phyloP scores from a whole-genome alignment of 805 yeast genomes.

The Nakazawaea ambrosiae region DNA sequence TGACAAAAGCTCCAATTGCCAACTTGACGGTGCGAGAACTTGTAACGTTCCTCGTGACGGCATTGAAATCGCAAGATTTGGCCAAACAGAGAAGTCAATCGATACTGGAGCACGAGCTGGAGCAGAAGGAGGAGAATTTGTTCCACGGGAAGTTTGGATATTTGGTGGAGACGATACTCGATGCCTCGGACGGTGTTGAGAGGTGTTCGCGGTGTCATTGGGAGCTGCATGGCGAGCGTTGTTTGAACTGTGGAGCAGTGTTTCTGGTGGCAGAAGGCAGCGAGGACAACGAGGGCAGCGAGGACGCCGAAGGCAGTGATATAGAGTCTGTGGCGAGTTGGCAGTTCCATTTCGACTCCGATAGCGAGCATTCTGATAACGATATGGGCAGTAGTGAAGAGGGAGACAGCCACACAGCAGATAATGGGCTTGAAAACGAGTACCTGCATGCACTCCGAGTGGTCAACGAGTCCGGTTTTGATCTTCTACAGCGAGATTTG shows the following conservation, averaged over 20 bases:
- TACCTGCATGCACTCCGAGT: too few relatives aligned
- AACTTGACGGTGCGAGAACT: conserved; percentile 47
- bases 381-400: too few relatives aligned
- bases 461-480: too few relatives aligned
- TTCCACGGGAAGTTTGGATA: conserved; percentile 45
- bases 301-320: too few relatives aligned
- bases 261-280: conserved; percentile 21
- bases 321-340: too few relatives aligned
- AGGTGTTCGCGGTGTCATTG: conserved; percentile 74
- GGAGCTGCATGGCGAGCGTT: conserved; percentile 65
- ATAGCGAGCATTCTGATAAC: too few relatives aligned
- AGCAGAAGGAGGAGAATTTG: conserved; percentile 27
- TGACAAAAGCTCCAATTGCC: conserved; percentile 42
- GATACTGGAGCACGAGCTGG: conserved; percentile 30
- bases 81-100: conserved; percentile 17
- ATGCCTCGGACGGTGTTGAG: conserved; percentile 63
- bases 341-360: too few relatives aligned
- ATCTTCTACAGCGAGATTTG: too few relatives aligned
- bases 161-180: conserved; percentile 45
- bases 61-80: conserved; percentile 11
- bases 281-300: conserved; percentile 10
- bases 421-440: too few relatives aligned
- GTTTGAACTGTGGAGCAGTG: conserved; percentile 61
- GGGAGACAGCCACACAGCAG: too few relatives aligned
- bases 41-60: conserved; percentile 32